These are phyloP conservation scores for Parastagonospora avenae DNA, from an alignment of 2,329 filamentous ascomycete genomes.

Conservation along the genomic window DNA sequence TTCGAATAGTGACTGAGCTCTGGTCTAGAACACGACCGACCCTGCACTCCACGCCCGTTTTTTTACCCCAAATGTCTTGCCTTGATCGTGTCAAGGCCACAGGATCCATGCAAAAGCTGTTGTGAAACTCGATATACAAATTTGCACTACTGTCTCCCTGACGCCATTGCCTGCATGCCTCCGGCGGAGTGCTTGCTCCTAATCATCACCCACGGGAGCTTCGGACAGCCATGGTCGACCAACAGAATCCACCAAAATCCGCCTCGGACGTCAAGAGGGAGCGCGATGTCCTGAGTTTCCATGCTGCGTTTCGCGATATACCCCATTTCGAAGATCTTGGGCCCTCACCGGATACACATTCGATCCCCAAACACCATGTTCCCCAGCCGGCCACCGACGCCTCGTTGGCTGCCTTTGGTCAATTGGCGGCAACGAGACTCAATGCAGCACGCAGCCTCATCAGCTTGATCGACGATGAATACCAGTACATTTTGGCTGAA, in stretches of 20 bases:
- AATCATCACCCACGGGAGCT: not conserved
- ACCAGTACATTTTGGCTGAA: constrained; percentile 42
- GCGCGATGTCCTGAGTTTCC: constrained; percentile 17
- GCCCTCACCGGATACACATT: constrained; percentile 2
- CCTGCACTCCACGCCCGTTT: too few species aligned
- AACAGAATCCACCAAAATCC: not conserved
- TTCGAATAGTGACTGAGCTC: too few species aligned
- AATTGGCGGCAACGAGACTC: constrained; percentile 35
- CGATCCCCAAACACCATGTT: constrained; percentile 7
- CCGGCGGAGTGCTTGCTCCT: too few species aligned
- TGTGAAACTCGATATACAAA: too few species aligned
- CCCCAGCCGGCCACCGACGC: constrained; percentile 20
- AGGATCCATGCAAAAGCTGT: too few species aligned
- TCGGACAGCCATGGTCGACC: constrained; percentile 7
- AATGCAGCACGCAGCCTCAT: constrained; percentile 32
- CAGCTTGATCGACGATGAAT: constrained; percentile 33
- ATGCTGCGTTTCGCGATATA: constrained; percentile 18
- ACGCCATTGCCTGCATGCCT: too few species aligned
- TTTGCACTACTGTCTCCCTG: too few species aligned
- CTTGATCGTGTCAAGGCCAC: too few species aligned
- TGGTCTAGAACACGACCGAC: too few species aligned
- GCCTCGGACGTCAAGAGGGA: constrained; percentile 11
- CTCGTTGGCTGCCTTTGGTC: constrained; percentile 31
- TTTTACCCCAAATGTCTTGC: too few species aligned
- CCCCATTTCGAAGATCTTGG: constrained; percentile 9